phyloP scores from a whole-genome alignment of 1,139 yeast species.

The Suhomyces wounanorum region DNA sequence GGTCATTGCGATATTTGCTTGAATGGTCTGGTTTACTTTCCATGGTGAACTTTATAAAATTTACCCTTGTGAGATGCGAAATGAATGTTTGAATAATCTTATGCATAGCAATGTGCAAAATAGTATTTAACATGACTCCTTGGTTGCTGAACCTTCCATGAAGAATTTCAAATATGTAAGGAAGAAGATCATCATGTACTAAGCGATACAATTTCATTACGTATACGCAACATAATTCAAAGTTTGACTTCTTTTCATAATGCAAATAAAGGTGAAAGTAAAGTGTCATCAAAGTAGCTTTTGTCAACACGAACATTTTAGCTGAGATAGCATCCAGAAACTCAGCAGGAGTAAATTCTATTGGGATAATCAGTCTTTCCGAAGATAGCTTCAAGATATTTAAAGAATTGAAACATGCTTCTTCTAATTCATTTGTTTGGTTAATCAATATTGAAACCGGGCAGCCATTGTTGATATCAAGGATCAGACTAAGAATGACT shows the following conservation, averaged over 20 bases:
- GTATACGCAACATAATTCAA: conserved; percentile 31
- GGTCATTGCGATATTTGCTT: conserved; percentile 14
- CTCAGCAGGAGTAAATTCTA: conserved; percentile 8
- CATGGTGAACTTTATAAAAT: conserved; percentile 18
- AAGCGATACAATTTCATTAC: conserved; percentile 24
- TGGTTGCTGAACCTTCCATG: conserved; percentile 26
- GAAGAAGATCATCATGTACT: conserved; percentile 23
- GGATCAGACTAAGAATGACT: conserved; percentile 15
- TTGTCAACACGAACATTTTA: conserved; percentile 19
- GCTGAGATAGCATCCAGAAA: conserved; percentile 7
- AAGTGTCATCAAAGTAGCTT: conserved; percentile 20
- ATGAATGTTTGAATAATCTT: conserved; percentile 27
- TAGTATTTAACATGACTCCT: conserved; percentile 31
- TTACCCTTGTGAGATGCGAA: conserved; percentile 28
- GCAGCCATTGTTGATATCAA: conserved; percentile 25
- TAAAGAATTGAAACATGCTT: conserved; percentile 13
- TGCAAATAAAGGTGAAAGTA: conserved; percentile 26
- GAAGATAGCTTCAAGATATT: conserved; percentile 3
- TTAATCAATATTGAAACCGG: conserved; percentile 25
- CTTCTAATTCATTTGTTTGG: conserved; percentile 22
- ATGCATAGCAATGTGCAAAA: conserved; percentile 27
- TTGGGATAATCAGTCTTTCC: conserved; percentile 8
- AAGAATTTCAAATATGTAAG: conserved; percentile 24
- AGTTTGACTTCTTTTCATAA: conserved; percentile 28
- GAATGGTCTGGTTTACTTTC: conserved; percentile 19